Base-by-base conservation (phyloP, 164 flowering plant species). In the Umbilicus rupestris region DNA sequence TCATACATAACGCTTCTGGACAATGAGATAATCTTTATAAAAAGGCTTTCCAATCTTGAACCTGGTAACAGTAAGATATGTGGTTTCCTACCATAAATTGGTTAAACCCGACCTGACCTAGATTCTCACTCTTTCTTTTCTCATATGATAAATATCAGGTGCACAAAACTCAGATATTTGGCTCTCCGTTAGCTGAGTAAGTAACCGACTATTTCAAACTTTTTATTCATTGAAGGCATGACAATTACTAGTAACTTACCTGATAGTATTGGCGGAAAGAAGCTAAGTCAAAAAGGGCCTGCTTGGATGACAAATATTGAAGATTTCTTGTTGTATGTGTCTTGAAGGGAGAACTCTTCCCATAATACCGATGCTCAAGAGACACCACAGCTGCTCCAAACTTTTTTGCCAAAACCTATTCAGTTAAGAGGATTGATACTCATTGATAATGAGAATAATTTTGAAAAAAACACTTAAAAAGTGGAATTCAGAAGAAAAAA, bases 361-460 rank as follows among this genome's bases (percentile, higher is more conserved):
- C 99, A 84, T 94, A 94, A 71, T 91, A 94, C 1, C 99, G 93
- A 82, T 94, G 99, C 88, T 91, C 99, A 62, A 85, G 90, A 69
- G 96, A 78, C 72, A 94, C 96, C 63, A 94, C 73, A 46, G 96
- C 97, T 65, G 99, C 99, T 72, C 96, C 96, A 81, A 94, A 94
- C 75, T 88, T 94, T 82, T 88, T 91, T 7, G 99, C 95, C 82
- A 94, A 77, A 72, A 87, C 89, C 99, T 94, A 76, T 62, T 24
- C 10, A 19, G 41, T 39, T 35, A 24, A 0, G 9, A 60, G 7
- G 20, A 15, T 30, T 28, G 10, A 60, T 3, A 35, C 37, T 35
- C 37, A 35, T 7, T 7, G 7, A 35, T 35, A 35, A 35, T 35
- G 37, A 35, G 37, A 35, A 35, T 35, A 7, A 35, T 7, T 7